Evolutionary conservation across 73 alveolate genomes (phyloP).

Genomic region (Tetrahymena malaccensis): DNA sequence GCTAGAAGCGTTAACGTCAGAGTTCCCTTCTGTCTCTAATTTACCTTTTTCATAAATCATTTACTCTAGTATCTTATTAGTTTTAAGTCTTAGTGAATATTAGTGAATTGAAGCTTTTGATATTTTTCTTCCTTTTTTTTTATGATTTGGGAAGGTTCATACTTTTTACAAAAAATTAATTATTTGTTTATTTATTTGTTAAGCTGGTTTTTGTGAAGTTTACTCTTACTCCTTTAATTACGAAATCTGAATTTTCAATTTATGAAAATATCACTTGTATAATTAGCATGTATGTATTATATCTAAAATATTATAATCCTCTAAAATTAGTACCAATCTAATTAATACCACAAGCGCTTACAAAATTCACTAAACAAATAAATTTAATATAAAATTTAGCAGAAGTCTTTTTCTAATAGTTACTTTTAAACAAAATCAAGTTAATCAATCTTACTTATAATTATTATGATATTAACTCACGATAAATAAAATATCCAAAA

Average conservation of each 20-base stretch:
- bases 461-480: not conserved
- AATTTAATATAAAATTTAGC: not conserved
- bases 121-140: not conserved
- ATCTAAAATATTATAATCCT: not conserved
- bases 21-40: not conserved
- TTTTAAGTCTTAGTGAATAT: no score
- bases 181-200: not conserved
- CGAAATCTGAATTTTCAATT: not conserved
- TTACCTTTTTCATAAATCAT: not conserved
- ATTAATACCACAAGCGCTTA: not conserved
- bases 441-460: no score
- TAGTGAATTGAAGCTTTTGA: not conserved
- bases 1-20: not conserved
- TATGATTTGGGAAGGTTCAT: not conserved
- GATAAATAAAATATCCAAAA: not conserved
- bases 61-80: not conserved
- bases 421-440: no score
- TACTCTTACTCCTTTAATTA: not conserved
- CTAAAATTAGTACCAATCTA: not conserved
- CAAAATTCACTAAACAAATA: not conserved
- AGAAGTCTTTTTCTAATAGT: not conserved
- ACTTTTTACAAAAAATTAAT: not conserved
- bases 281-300: no score
- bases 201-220: not conserved
- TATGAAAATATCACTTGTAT: not conserved